Percentiles rank a stretch among this genome's conserved stretches.
These are phyloP conservation scores for Picea sitchensis DNA, from an alignment of 75 land plant genomes.

Conservation along the genomic window DNA sequence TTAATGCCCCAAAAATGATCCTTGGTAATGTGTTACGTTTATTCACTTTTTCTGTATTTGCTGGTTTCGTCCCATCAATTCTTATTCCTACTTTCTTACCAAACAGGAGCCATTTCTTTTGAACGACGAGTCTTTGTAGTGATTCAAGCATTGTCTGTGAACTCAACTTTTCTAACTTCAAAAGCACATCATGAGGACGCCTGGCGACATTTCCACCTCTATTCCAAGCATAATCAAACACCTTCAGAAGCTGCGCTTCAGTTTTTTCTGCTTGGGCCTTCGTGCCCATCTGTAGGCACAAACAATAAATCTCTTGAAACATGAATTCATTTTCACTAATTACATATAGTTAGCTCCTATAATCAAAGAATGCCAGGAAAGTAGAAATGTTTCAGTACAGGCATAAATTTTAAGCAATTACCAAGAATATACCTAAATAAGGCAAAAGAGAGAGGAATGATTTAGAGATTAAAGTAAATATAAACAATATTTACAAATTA, in stretches of 20 bases:
- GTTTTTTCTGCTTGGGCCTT: slow-evolving; percentile 55
- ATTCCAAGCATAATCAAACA: slow-evolving; percentile 93
- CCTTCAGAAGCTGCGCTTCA: slow-evolving; percentile 49
- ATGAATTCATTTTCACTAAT: neutral
- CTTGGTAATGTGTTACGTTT: neutral
- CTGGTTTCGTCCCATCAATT: slow-evolving; percentile 19
- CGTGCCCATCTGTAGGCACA: slow-evolving; percentile 32
- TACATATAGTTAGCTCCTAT: neutral
- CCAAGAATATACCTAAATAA: neutral
- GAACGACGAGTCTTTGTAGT: slow-evolving; percentile 11
- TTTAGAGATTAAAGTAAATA: no score
- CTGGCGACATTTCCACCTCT: slow-evolving; percentile 45
- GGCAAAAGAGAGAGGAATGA: neutral
- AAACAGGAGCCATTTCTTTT: neutral
- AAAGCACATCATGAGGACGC: slow-evolving; percentile 52
- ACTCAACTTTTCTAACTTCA: slow-evolving; percentile 34
- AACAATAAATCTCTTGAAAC: neutral
- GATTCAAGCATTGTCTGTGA: neutral
- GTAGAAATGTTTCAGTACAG: neutral
- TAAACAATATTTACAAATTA: no score
- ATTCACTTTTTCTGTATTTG: neutral
- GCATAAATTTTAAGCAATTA: neutral
- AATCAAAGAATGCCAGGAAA: neutral
- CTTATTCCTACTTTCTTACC: slow-evolving; percentile 31
- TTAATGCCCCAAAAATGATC: slow-evolving; percentile 17